Base-by-base conservation (phyloP, 371 early-diverging fungal species). In the Actinomortierella wolfii region DNA sequence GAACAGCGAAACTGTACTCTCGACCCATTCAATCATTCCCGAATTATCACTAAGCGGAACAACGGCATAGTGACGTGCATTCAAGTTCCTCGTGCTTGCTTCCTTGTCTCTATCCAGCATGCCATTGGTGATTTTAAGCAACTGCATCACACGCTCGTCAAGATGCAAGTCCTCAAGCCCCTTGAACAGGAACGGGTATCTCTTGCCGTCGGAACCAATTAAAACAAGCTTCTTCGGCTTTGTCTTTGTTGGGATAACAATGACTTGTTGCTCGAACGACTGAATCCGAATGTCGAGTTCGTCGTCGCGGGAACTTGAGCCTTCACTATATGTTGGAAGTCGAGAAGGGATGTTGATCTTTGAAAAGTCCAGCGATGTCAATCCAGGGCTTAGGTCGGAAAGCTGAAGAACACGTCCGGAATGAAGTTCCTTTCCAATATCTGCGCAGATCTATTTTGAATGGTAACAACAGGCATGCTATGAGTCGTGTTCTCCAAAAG, bases 1-100 rank as follows among this genome's bases (percentile, higher is more conserved):
- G 78, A 83, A 86, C 52, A 92, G 59, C 25, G 93, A 91, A 0
- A 83, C 82, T 1, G 97, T 89, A 64, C 91, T 87, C 28, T 94
- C 88, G 3, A 99, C 93, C 97, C 95, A 99, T 74, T 99, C 94
- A 54, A 99, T 91, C 87, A 99, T 91, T 7, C 99, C 99, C n/a
- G 89, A 89, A 43, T 89, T 88, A 58, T 90, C 86, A 39, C 92
- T 93, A 21, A 99, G 82, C 0, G 99, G 99, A 20, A 99, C 89
- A 0, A 99, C 99, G 24, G 89, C 82, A 80, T 98, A 99, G 3
- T 89, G 87, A 13, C 95, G 77, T 0, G 95, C 87, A 23, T 78
- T 76, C 58, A 95, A 67, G 3, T 80, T 68, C 20, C 83, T 76
- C 3, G 61, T 40, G n/a, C 79, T 61, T 2, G 83, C 74, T 4